Conservation (phyloP, 1,284 basidiomycete genomes). For the Volvariella volvacea region DNA sequence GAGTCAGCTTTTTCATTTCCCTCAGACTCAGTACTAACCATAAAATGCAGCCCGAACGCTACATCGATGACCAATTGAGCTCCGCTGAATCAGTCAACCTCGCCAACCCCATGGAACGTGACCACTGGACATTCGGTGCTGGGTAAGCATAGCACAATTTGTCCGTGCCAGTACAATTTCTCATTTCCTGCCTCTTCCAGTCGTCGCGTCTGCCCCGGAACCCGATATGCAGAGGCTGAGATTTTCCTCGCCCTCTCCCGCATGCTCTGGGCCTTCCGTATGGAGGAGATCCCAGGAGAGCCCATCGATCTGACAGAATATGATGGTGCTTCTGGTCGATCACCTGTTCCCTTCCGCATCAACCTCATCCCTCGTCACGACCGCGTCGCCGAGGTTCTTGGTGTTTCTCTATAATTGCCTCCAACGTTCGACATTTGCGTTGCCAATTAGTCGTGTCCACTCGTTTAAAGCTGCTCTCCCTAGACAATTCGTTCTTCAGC, state of each 20-base stretch:
- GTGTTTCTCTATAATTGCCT: no score
- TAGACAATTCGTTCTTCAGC: no score
- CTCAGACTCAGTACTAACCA: neutral
- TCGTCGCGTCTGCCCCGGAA: slow-evolving; percentile 24
- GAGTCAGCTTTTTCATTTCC: slow-evolving; percentile 1
- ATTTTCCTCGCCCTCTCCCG: slow-evolving; percentile 30
- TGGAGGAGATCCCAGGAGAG: slow-evolving; percentile 28
- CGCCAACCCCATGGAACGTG: slow-evolving; percentile 30
- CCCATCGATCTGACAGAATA: slow-evolving; percentile 34
- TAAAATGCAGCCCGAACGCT: slow-evolving; percentile 21
- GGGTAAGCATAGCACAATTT: slow-evolving; percentile 20
- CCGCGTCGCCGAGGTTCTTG: slow-evolving; percentile 15
- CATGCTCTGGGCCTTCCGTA: slow-evolving; percentile 33
- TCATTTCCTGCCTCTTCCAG: slow-evolving; percentile 6
- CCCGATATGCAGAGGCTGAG: slow-evolving; percentile 32
- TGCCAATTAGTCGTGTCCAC: no score
- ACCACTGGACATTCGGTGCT: slow-evolving; percentile 36
- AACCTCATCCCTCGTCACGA: slow-evolving; percentile 22
- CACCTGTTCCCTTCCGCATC: slow-evolving; percentile 28
- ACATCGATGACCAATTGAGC: slow-evolving; percentile 18
- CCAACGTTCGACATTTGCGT: no score
- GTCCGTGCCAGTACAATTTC: slow-evolving; percentile 9
- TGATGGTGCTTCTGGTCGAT: slow-evolving; percentile 33
- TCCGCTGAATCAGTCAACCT: slow-evolving; percentile 30
- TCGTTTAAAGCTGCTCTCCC: no score